phyloP scores from a whole-genome alignment of 371 early-diverging fungal species.

The Syncephalastrum racemosum region DNA sequence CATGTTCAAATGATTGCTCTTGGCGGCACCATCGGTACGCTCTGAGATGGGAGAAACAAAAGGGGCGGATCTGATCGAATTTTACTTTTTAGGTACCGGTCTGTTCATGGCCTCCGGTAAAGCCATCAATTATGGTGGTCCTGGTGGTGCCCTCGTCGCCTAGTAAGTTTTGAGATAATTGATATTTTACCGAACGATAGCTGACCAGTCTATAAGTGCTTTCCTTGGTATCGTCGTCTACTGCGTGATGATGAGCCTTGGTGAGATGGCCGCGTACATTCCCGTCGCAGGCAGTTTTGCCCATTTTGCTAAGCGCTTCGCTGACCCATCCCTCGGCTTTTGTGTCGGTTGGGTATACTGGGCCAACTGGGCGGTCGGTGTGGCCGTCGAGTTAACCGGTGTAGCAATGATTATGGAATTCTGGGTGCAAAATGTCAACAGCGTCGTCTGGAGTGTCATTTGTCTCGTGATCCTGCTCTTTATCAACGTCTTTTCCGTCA shows the following conservation, averaged over 20 bases:
- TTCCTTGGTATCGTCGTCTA: conserved; percentile 83
- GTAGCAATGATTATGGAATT: conserved; percentile 76
- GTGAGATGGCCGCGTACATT: conserved; percentile 85
- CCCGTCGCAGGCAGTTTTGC: conserved; percentile 86
- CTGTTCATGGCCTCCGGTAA: conserved; percentile 87
- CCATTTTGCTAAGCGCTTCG: conserved; percentile 80
- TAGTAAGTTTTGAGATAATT: conserved; percentile 37
- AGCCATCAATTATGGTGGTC: conserved; percentile 75
- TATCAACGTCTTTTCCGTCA: conserved; percentile 67
- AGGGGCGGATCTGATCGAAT: background rate
- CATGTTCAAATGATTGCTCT: conserved; percentile 66
- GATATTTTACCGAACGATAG: background rate
- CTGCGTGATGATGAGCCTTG: conserved; percentile 80
- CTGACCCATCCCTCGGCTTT: conserved; percentile 82
- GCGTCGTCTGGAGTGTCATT: conserved; percentile 62
- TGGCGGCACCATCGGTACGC: conserved; percentile 59
- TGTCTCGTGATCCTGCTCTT: conserved; percentile 58
- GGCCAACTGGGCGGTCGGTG: conserved; percentile 83
- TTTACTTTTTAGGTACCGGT: conserved; percentile 65
- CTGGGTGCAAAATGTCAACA: conserved; percentile 69
- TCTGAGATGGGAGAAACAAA: background rate
- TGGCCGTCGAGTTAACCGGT: conserved; percentile 80
- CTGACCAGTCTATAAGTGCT: conserved; percentile 9
- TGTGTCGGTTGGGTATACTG: conserved; percentile 80
- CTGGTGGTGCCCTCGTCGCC: conserved; percentile 70